Percentiles rank a stretch among this genome's conserved stretches.
Conservation (phyloP, 768 basidiomycete species). For the Kondoa subrosea region DNA sequence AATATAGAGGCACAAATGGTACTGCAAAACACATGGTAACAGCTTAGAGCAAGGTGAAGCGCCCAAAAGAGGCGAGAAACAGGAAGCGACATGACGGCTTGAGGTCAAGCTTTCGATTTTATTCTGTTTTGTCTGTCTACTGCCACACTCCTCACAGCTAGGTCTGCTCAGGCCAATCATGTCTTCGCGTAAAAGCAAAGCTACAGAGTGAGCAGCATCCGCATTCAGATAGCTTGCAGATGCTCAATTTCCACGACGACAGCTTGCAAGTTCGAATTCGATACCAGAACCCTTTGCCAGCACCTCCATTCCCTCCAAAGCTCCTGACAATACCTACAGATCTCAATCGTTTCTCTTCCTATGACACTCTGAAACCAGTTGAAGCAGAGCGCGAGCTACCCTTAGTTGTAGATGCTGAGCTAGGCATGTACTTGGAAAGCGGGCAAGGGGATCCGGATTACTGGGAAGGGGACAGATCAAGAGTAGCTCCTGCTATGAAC, state of each 20-base stretch:
- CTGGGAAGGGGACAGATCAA: conserved; percentile 51
- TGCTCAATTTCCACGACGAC: no score
- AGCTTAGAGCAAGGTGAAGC: no score
- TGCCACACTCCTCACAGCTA: no score
- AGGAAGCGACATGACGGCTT: no score
- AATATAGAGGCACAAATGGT: no score
- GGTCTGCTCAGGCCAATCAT: no score
- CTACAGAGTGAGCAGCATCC: not conserved
- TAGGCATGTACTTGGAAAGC: conserved; percentile 86
- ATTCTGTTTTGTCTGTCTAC: no score
- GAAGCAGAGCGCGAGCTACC: conserved; percentile 69
- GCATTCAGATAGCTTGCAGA: not conserved
- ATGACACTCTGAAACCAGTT: conserved; percentile 64
- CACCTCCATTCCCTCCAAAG: conserved; percentile 94
- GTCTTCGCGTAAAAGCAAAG: not conserved
- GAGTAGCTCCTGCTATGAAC: conserved; percentile 30
- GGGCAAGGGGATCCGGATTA: conserved; percentile 74
- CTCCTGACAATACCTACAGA: conserved; percentile 80
- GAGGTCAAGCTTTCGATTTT: no score
- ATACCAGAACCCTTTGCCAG: conserved; percentile 81
- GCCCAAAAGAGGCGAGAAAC: no score
- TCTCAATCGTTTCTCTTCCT: conserved; percentile 67
- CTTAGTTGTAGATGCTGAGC: conserved; percentile 92
- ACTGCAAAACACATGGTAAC: no score
- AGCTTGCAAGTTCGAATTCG: conserved; percentile 85